A percentile compares a stretch with the other conserved stretches of the same genome.
These are phyloP conservation scores for Spatholobus suberectus DNA, from an alignment of 306 rosid species.

Conservation along the genomic window DNA sequence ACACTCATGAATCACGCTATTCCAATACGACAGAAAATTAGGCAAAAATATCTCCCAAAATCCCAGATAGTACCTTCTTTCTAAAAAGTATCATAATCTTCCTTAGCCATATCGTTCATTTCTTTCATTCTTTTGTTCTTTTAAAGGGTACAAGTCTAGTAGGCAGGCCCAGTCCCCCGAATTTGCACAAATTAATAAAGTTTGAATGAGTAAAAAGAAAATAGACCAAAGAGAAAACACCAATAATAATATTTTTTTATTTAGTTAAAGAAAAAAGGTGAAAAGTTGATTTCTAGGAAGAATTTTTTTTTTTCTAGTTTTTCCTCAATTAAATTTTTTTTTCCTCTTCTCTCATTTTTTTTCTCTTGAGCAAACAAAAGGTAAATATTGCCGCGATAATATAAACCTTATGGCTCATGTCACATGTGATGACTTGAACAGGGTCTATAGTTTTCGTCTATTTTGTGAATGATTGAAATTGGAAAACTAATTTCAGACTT, in stretches of 20 bases:
- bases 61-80: constrained; percentile 2
- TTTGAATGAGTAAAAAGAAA: neutral
- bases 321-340: neutral
- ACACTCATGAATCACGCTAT: constrained; percentile 1
- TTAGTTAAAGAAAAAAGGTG: neutral
- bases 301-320: too few species aligned
- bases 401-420: neutral
- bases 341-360: neutral
- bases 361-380: neutral
- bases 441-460: neutral
- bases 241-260: neutral
- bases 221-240: too few species aligned
- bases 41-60: constrained; percentile 23
- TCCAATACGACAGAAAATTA: constrained; percentile 22
- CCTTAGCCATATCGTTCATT: neutral
- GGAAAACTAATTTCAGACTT: constrained; percentile 11
- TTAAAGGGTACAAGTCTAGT: neutral
- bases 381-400: neutral
- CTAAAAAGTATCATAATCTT: neutral
- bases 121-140: neutral
- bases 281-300: too few species aligned
- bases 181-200: neutral
- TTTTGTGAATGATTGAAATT: neutral
- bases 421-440: neutral
- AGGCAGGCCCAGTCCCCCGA: neutral